phyloP scores from a whole-genome alignment of 345 rosid genomes.

The Clausena lansium region DNA sequence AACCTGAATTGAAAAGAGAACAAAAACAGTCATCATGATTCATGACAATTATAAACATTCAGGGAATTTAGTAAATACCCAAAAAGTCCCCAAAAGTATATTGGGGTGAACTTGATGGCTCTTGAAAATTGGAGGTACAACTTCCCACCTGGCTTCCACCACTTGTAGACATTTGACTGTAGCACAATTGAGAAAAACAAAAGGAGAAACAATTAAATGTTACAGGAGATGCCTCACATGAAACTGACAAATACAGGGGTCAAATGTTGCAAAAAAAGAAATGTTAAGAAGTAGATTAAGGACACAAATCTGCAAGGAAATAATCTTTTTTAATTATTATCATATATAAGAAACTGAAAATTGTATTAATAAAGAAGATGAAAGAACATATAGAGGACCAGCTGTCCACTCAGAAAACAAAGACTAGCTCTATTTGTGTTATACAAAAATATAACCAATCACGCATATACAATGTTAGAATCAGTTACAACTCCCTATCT shows the following conservation, averaged over 20 bases:
- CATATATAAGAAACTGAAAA: too few relatives aligned
- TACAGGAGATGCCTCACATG: slow-evolving; percentile 1
- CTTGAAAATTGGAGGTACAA: slow-evolving; percentile 59
- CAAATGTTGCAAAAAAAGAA: background rate
- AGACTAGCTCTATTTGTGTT: too few relatives aligned
- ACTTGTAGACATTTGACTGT: slow-evolving; percentile 65
- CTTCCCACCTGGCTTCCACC: slow-evolving; percentile 94
- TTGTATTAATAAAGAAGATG: too few relatives aligned
- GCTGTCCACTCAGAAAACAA: too few relatives aligned
- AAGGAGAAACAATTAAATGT: background rate
- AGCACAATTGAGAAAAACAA: slow-evolving; percentile 11
- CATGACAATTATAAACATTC: background rate
- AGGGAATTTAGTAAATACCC: slow-evolving; percentile 49
- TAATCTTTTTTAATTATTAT: too few relatives aligned
- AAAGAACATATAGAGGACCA: too few relatives aligned
- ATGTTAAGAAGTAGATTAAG: background rate
- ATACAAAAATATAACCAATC: too few relatives aligned
- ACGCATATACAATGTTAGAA: too few relatives aligned
- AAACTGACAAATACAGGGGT: background rate
- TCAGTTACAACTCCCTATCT: too few relatives aligned
- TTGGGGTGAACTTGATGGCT: slow-evolving; percentile 78
- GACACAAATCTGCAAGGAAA: background rate
- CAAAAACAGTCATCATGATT: background rate
- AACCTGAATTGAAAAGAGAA: background rate
- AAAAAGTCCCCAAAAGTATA: slow-evolving; percentile 78